These are phyloP conservation scores for Pythium folliculosum DNA, from an alignment of 352 stramenopile genomes.

Conservation along the genomic window DNA sequence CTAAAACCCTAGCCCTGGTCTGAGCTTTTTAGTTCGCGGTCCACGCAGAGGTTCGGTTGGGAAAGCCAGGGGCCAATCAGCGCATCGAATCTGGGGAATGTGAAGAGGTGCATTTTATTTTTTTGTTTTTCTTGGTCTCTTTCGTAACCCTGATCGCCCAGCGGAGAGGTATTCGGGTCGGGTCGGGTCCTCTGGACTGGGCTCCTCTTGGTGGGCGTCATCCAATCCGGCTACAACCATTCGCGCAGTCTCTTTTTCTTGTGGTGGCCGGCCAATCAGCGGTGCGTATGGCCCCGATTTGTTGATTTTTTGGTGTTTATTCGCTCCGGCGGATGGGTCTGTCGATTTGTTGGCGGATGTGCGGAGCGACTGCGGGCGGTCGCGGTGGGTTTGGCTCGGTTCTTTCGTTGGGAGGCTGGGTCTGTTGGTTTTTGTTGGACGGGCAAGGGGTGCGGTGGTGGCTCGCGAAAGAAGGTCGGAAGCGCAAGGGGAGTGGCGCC, in stretches of 20 bases:
- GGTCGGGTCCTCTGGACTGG: constrained; percentile 10
- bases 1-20: constrained; percentile 15
- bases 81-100: constrained; percentile 11
- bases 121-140: background rate
- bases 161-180: constrained; percentile 13
- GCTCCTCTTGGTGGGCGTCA: constrained; percentile 5
- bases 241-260: constrained; percentile 3
- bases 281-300: background rate
- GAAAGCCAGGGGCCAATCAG: constrained; percentile 16
- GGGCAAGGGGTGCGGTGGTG: constrained; percentile 22
- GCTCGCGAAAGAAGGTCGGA: constrained; percentile 28
- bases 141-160: constrained; percentile 30
- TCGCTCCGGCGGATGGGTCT: background rate
- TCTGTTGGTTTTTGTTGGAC: constrained; percentile 28
- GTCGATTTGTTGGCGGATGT: constrained; percentile 13
- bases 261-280: constrained; percentile 13
- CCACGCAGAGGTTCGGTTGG: background rate
- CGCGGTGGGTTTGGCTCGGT: background rate
- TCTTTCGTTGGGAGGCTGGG: constrained; percentile 3
- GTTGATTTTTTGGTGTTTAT: constrained; percentile 16
- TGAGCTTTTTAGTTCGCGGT: constrained; percentile 8
- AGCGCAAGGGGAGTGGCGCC: constrained; percentile 10
- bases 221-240: constrained; percentile 9
- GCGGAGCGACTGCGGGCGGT: background rate
- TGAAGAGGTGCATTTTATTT: constrained; percentile 9